These are phyloP conservation scores for Adansonia grandidieri DNA, from an alignment of 441 rosid genomes.

Conservation along the genomic window DNA sequence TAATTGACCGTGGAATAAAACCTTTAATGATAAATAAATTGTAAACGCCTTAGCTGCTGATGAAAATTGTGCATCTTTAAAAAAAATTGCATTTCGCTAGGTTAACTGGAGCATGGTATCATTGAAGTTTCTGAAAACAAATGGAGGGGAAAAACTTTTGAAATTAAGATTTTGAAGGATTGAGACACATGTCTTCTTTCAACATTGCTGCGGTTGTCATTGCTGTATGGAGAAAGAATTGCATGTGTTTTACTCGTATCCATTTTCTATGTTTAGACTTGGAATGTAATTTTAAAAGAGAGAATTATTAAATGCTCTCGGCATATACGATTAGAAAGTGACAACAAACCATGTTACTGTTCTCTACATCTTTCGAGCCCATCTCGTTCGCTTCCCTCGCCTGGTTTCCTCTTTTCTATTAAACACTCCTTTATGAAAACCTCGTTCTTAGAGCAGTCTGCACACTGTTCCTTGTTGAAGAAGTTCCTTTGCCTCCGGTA, in stretches of 20 bases:
- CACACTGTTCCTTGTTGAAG: neutral
- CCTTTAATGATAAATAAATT: neutral
- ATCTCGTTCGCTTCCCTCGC: neutral
- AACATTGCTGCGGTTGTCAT: no score
- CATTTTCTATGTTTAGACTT: neutral
- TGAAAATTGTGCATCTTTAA: neutral
- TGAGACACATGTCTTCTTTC: constrained; percentile 2
- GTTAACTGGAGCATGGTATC: neutral
- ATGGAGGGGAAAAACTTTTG: neutral
- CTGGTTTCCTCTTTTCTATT: neutral
- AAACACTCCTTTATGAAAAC: neutral
- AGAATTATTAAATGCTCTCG: constrained; percentile 4
- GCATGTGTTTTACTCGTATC: neutral
- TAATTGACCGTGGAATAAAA: neutral
- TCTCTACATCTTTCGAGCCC: neutral
- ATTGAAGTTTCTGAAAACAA: neutral
- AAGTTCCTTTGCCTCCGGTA: neutral
- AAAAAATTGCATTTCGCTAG: neutral
- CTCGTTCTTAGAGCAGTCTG: neutral
- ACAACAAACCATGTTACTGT: neutral
- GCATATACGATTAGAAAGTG: neutral
- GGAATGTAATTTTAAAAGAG: neutral
- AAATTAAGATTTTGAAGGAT: neutral
- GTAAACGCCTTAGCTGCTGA: neutral
- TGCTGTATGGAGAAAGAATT: neutral